Evolutionary conservation across 345 rosid species (phyloP).

Genomic region (Aquilaria malaccensis): DNA sequence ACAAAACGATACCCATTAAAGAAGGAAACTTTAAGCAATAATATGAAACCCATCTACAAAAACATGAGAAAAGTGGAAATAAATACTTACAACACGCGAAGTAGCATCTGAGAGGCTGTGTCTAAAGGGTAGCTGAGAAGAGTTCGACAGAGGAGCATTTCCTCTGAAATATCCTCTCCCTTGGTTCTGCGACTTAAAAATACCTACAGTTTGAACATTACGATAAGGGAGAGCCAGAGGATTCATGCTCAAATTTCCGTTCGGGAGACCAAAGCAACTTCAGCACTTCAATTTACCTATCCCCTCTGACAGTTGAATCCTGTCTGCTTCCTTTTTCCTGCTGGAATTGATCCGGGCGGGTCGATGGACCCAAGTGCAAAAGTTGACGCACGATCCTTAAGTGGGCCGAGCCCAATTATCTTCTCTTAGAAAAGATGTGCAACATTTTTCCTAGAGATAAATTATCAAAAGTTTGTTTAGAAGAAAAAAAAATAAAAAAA

Average conservation of each 20-base stretch:
- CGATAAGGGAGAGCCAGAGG: conserved; percentile 36
- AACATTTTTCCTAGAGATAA: too few relatives aligned
- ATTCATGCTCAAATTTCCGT: conserved; percentile 21
- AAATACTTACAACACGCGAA: conserved; percentile 21
- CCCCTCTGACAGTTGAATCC: not conserved
- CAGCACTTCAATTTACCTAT: not conserved
- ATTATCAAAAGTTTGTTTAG: too few relatives aligned
- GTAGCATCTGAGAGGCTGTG: conserved; percentile 8
- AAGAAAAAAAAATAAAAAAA: too few relatives aligned
- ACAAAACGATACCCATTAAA: not conserved
- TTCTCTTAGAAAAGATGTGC: too few relatives aligned
- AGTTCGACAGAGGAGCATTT: conserved; percentile 16
- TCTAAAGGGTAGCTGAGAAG: conserved; percentile 14
- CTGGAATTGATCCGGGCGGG: too few relatives aligned
- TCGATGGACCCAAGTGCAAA: too few relatives aligned
- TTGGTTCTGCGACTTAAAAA: conserved; percentile 9
- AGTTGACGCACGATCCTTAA: too few relatives aligned
- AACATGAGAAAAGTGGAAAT: conserved; percentile 6
- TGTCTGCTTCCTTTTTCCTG: not conserved
- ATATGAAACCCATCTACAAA: conserved; percentile 2
- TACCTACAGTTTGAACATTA: conserved; percentile 13
- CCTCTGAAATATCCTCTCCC: conserved; percentile 5
- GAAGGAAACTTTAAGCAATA: conserved; percentile 3
- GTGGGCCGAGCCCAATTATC: too few relatives aligned
- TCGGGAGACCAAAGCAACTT: not conserved